These are phyloP conservation scores for Taiozyma sp. DNA, from an alignment of 1,139 yeast genomes.

Conservation along the genomic window DNA sequence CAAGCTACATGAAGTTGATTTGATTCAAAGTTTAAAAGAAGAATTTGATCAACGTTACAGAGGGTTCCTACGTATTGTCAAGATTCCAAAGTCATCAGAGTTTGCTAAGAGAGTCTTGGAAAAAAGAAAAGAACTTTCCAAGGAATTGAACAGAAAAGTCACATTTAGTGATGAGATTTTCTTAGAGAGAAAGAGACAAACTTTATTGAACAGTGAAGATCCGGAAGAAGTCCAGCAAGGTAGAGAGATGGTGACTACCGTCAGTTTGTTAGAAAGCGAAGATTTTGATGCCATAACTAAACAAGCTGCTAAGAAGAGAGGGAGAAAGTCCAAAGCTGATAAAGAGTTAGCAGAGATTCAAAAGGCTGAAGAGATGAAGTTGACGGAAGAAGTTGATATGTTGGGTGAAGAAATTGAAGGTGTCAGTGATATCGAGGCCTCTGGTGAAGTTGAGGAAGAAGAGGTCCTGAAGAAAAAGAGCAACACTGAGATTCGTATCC, in stretches of 20 bases:
- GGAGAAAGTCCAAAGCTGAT: slow-evolving; percentile 5
- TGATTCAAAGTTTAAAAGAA: slow-evolving; percentile 62
- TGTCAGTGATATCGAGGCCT: not conserved
- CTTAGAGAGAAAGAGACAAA: slow-evolving; percentile 62
- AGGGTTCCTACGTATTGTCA: slow-evolving; percentile 59
- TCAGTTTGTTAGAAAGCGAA: slow-evolving; percentile 52
- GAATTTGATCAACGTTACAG: slow-evolving; percentile 82
- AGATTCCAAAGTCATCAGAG: slow-evolving; percentile 48
- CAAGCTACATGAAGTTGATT: slow-evolving; percentile 65
- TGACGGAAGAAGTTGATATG: not conserved
- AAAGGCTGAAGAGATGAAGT: slow-evolving; percentile 1
- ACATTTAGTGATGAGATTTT: slow-evolving; percentile 71
- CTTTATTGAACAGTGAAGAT: slow-evolving; percentile 48
- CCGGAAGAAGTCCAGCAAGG: slow-evolving; percentile 50
- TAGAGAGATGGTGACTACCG: slow-evolving; percentile 60
- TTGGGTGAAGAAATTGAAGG: slow-evolving; percentile 9
- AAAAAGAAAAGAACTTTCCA: slow-evolving; percentile 46
- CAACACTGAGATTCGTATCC: slow-evolving; percentile 27
- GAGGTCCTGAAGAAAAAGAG: slow-evolving; percentile 12
- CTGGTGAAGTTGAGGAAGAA: slow-evolving; percentile 10
- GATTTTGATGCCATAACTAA: slow-evolving; percentile 20
- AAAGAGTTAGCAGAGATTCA: slow-evolving; percentile 4
- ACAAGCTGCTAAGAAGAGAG: slow-evolving; percentile 7
- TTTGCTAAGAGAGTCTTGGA: slow-evolving; percentile 48
- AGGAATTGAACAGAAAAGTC: slow-evolving; percentile 50